Percentiles rank a stretch among this genome's conserved stretches.
Evolutionary conservation across 768 basidiomycete species (phyloP).

Genomic region (Hygrocybe coccinea): DNA sequence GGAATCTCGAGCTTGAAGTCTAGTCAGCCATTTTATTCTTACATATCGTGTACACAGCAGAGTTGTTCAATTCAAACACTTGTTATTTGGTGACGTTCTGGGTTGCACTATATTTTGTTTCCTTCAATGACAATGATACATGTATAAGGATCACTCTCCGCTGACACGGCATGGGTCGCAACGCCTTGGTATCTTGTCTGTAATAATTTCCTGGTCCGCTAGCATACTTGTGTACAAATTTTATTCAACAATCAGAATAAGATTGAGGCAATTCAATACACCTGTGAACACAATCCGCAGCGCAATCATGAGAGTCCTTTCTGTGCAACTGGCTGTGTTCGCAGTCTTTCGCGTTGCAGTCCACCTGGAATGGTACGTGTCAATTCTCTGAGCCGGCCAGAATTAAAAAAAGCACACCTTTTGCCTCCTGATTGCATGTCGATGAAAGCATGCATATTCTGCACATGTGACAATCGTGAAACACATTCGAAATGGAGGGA

Average conservation of each 20-base stretch:
- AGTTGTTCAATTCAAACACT: neutral
- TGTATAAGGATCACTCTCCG: neutral
- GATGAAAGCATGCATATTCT: constrained; percentile 33
- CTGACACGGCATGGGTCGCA: constrained; percentile 2
- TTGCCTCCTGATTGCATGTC: constrained; percentile 26
- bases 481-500: constrained; percentile 25
- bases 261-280: constrained; percentile 10
- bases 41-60: too few relatives aligned
- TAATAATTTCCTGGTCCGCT: constrained; percentile 1
- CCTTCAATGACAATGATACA: too few relatives aligned
- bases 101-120: too few relatives aligned
- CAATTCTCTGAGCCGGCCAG: neutral
- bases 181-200: neutral
- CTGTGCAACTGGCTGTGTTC: constrained; percentile 37
- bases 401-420: constrained; percentile 22
- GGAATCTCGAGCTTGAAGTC: too few relatives aligned
- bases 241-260: too few relatives aligned
- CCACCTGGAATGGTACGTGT: constrained; percentile 34
- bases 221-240: neutral
- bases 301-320: constrained; percentile 33
- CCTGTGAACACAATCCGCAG: constrained; percentile 34
- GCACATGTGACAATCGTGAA: constrained; percentile 30
- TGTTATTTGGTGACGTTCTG: too few relatives aligned
- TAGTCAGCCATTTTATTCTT: too few relatives aligned
- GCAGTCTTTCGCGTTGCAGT: constrained; percentile 41